A percentile compares a stretch with the other conserved stretches of the same genome.
Evolutionary conservation across 2,329 filamentous ascomycete species (phyloP).

Genomic region (Fusarium protoensiforme): DNA sequence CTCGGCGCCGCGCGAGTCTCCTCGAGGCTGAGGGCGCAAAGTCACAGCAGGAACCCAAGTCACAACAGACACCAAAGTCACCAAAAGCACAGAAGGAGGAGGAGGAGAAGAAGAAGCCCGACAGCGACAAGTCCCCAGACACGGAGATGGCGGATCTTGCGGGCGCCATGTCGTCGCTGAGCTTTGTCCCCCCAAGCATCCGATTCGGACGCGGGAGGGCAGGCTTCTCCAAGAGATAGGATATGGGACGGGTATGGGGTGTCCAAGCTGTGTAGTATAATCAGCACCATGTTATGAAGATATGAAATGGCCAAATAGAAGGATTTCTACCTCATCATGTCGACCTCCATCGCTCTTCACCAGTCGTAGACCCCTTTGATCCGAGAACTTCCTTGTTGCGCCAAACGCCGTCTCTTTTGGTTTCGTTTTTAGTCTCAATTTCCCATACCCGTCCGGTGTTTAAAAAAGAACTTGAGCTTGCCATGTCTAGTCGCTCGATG

Average conservation of each 20-base stretch:
- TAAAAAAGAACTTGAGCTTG: background rate
- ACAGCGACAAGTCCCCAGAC: constrained; percentile 48
- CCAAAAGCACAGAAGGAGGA: constrained; percentile 20
- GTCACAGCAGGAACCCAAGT: constrained; percentile 23
- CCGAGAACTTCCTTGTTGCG: constrained; percentile 32
- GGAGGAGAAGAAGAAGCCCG: constrained; percentile 22
- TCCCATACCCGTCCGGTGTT: background rate
- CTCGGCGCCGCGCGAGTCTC: constrained; percentile 48
- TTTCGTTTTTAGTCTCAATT: background rate
- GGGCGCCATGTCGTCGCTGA: constrained; percentile 76
- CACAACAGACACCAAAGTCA: constrained; percentile 29
- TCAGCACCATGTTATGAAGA: constrained; percentile 49
- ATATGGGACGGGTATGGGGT: constrained; percentile 6
- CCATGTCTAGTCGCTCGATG: constrained; percentile 77
- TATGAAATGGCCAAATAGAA: constrained; percentile 45
- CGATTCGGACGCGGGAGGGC: constrained; percentile 70
- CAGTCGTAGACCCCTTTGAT: constrained; percentile 5
- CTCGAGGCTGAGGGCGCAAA: constrained; percentile 38
- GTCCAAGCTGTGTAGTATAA: constrained; percentile 41
- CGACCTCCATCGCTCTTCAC: constrained; percentile 15
- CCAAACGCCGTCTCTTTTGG: constrained; percentile 38
- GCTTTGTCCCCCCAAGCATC: constrained; percentile 76
- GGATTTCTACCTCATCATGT: constrained; percentile 50
- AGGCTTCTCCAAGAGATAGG: constrained; percentile 63
- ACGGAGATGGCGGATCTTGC: constrained; percentile 72